Conservation (phyloP, 192 early-diverging fungal genomes). For the Linnemannia schmuckeri region DNA sequence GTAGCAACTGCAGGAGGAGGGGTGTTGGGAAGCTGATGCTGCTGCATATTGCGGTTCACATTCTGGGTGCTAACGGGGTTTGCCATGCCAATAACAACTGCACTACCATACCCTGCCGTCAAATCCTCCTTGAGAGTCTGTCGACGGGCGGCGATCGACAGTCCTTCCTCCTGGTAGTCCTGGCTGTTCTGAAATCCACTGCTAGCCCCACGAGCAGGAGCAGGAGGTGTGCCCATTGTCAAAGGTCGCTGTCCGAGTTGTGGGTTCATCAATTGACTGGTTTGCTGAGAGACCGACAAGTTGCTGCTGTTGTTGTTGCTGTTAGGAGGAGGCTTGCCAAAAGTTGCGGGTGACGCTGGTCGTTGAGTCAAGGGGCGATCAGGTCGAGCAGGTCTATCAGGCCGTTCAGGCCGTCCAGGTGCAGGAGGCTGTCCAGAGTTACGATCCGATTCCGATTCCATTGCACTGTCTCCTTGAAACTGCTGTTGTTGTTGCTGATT, state of each 20-base stretch:
- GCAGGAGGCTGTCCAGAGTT: slow-evolving; percentile 12
- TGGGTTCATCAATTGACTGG: slow-evolving; percentile 6
- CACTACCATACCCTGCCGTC: slow-evolving; percentile 23
- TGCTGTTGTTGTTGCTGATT: neutral
- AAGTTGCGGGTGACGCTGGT: slow-evolving; percentile 37
- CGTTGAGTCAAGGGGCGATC: slow-evolving; percentile 22
- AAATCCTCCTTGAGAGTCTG: slow-evolving; percentile 27
- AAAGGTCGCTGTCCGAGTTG: slow-evolving; percentile 30
- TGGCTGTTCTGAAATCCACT: slow-evolving; percentile 8
- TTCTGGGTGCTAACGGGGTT: neutral
- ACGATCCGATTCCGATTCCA: slow-evolving; percentile 18
- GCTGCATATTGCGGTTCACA: slow-evolving; percentile 22
- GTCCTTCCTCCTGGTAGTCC: slow-evolving; percentile 22
- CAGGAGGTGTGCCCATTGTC: slow-evolving; percentile 18
- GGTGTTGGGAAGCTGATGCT: slow-evolving; percentile 11
- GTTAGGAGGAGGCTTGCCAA: slow-evolving; percentile 4
- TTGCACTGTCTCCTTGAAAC: neutral
- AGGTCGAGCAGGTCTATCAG: slow-evolving; percentile 33
- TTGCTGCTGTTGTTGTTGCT: neutral
- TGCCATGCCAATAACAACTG: neutral
- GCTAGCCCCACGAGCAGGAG: slow-evolving; percentile 17
- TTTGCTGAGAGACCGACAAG: slow-evolving; percentile 10
- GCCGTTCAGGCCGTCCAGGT: slow-evolving; percentile 29
- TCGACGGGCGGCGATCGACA: slow-evolving; percentile 20
- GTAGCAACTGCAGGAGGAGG: neutral